phyloP scores from a whole-genome alignment of 2,329 filamentous ascomycete genomes.

The Diaporthe citri region DNA sequence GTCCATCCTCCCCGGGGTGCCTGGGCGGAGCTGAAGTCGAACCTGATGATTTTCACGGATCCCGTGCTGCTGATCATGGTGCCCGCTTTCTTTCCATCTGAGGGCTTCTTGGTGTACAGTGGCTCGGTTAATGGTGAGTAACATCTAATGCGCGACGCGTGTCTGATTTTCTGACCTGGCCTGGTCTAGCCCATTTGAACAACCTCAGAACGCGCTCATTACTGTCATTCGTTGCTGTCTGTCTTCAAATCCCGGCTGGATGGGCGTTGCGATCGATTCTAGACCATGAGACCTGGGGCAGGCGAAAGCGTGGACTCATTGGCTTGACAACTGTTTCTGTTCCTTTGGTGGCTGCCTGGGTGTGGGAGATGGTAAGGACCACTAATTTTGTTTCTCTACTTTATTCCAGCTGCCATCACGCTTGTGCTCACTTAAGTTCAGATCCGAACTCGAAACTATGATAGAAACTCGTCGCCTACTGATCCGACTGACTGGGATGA shows the following conservation, averaged over 20 bases:
- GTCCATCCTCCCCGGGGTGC: conserved; percentile 7
- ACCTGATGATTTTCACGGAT: conserved; percentile 44
- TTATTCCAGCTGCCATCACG: not conserved
- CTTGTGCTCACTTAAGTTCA: not conserved
- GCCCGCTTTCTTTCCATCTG: conserved; percentile 45
- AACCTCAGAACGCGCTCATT: conserved; percentile 40
- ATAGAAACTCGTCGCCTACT: not conserved
- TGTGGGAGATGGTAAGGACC: conserved; percentile 45
- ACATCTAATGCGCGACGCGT: too few species aligned
- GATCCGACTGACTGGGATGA: conserved; percentile 19
- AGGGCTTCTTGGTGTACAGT: conserved; percentile 50
- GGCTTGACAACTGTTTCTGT: conserved; percentile 44
- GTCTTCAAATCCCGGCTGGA: conserved; percentile 49
- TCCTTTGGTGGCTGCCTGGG: conserved; percentile 46
- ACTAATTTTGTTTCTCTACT: not conserved
- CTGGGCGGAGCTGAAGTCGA: conserved; percentile 11
- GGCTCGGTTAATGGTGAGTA: conserved; percentile 48
- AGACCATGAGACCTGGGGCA: conserved; percentile 32
- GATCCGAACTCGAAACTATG: not conserved
- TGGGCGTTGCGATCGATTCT: conserved; percentile 44
- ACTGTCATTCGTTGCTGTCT: conserved; percentile 48
- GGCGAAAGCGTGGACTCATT: conserved; percentile 41
- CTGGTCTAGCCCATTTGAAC: not conserved
- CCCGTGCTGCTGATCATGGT: conserved; percentile 32
- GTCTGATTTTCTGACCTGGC: not conserved